phyloP scores from a whole-genome alignment of 1,139 yeast genomes.

The Geotrichum siamense region DNA sequence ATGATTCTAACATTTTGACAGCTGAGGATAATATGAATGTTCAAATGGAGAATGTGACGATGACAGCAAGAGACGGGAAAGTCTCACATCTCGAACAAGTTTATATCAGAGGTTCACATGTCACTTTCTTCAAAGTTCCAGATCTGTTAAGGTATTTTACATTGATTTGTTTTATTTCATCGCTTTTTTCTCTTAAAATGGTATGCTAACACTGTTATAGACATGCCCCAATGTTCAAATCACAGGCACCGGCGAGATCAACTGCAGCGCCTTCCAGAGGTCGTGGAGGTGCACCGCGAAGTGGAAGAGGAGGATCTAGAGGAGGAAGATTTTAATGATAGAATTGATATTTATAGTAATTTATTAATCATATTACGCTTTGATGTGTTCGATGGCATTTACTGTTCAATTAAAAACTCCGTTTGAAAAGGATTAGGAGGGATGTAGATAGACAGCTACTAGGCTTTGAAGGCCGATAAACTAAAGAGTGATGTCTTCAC shows the following conservation, averaged over 20 bases:
- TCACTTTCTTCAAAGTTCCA: slow-evolving; percentile 77
- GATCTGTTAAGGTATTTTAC: slow-evolving; percentile 51
- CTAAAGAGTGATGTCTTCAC: too few relatives aligned
- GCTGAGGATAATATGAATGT: slow-evolving; percentile 90
- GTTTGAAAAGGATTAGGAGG: too few relatives aligned
- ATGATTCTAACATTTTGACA: slow-evolving; percentile 7
- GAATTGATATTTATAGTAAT: too few relatives aligned
- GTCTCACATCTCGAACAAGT: slow-evolving; percentile 77
- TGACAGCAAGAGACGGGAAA: slow-evolving; percentile 69
- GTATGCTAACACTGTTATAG: slow-evolving; percentile 26
- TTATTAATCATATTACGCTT: too few relatives aligned
- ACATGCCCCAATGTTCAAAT: slow-evolving; percentile 79
- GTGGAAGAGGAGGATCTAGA: slow-evolving; percentile 22
- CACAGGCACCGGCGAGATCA: slow-evolving; percentile 30
- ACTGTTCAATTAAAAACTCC: too few relatives aligned
- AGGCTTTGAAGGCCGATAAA: too few relatives aligned
- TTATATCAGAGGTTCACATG: slow-evolving; percentile 86
- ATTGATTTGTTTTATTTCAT: background rate
- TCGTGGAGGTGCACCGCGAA: slow-evolving; percentile 23
- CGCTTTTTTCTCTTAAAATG: too few relatives aligned
- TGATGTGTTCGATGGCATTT: too few relatives aligned
- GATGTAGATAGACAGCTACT: too few relatives aligned
- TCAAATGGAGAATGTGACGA: slow-evolving; percentile 73
- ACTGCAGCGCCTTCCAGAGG: slow-evolving; percentile 25
- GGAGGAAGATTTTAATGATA: slow-evolving; percentile 15